phyloP scores from a whole-genome alignment of 805 yeast genomes.

The Saturnispora diversa region DNA sequence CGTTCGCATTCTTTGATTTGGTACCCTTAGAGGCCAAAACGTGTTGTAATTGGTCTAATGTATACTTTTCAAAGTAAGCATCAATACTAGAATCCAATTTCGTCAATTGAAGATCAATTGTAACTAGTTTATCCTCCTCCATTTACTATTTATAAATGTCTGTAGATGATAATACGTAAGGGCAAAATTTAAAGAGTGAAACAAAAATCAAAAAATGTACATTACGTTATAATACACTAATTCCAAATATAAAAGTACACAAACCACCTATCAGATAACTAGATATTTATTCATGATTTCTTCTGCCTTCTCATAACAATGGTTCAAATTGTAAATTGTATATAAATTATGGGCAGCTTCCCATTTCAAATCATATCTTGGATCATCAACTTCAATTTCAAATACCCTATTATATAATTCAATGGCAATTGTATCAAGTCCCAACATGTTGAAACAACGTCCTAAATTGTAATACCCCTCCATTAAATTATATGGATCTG shows the following conservation, averaged over 20 bases:
- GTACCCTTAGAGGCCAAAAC: neutral
- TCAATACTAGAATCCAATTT: slow-evolving; percentile 10
- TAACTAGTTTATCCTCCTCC: neutral
- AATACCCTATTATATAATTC: slow-evolving; percentile 66
- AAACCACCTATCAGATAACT: slow-evolving; percentile 28
- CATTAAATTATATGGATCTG: slow-evolving; percentile 45
- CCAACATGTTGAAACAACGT: slow-evolving; percentile 75
- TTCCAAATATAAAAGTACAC: neutral
- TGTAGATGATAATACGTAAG: no score
- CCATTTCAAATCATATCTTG: slow-evolving; percentile 42
- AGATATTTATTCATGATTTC: slow-evolving; percentile 59
- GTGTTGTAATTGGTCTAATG: slow-evolving; percentile 8
- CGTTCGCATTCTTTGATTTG: no score
- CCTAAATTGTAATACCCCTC: slow-evolving; percentile 83
- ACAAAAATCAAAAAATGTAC: no score
- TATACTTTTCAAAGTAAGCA: slow-evolving; percentile 11
- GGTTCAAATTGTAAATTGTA: slow-evolving; percentile 66
- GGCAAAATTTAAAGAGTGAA: no score
- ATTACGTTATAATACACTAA: neutral
- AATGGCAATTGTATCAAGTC: slow-evolving; percentile 66
- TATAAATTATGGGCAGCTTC: slow-evolving; percentile 86
- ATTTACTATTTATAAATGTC: neutral
- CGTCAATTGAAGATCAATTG: neutral
- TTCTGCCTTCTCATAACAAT: slow-evolving; percentile 60
- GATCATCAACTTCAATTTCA: slow-evolving; percentile 37